These are phyloP conservation scores for Flaveria floridana DNA, from an alignment of 140 eudicot species.

Conservation along the genomic window DNA sequence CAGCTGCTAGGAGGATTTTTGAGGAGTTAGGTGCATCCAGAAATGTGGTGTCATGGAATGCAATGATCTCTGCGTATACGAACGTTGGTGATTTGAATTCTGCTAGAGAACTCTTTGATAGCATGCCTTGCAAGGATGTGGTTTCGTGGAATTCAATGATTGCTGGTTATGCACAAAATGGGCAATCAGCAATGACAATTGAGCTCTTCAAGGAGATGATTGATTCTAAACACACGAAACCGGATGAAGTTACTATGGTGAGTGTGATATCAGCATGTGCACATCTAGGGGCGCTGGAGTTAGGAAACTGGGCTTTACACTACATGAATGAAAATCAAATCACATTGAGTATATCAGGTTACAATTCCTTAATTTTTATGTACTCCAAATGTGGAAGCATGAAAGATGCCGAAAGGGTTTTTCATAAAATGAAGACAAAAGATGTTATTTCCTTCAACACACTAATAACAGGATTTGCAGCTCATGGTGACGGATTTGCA, in stretches of 20 bases:
- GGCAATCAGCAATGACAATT: slow-evolving; percentile 63
- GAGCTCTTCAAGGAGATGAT: slow-evolving; percentile 65
- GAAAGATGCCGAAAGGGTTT: slow-evolving; percentile 51
- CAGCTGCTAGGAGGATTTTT: slow-evolving; percentile 56
- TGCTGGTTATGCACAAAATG: slow-evolving; percentile 81
- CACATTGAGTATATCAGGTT: slow-evolving; percentile 52
- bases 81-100: slow-evolving; percentile 64
- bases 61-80: slow-evolving; percentile 72
- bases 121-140: slow-evolving; percentile 56
- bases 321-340: slow-evolving; percentile 30
- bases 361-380: slow-evolving; percentile 73
- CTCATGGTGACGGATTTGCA: slow-evolving; percentile 59
- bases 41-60: slow-evolving; percentile 63
- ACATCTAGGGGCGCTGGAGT: slow-evolving; percentile 76
- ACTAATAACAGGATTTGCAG: slow-evolving; percentile 72
- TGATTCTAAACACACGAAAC: slow-evolving; percentile 30
- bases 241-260: slow-evolving; percentile 74
- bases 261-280: slow-evolving; percentile 87
- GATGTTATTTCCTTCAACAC: slow-evolving; percentile 71
- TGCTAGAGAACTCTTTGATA: slow-evolving; percentile 60
- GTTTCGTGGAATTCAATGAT: slow-evolving; percentile 84
- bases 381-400: slow-evolving; percentile 83
- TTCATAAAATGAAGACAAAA: slow-evolving; percentile 55
- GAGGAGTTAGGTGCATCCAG: slow-evolving; percentile 45
- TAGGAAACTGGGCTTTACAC: slow-evolving; percentile 58